These are phyloP conservation scores for Artemisia annua DNA, from an alignment of 129 eudicot species.

Conservation along the genomic window DNA sequence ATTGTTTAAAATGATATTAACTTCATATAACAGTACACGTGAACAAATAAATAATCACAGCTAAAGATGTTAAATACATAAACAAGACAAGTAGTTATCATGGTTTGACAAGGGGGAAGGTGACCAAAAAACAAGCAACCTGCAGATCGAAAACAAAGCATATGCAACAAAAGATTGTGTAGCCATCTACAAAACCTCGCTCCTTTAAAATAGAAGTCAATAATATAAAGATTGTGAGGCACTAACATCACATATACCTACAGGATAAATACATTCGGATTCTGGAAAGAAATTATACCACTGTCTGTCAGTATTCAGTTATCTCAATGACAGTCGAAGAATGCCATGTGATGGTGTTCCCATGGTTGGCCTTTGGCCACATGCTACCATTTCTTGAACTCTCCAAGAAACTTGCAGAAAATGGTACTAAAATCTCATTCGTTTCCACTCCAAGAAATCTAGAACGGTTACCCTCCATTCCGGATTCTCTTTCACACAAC, in stretches of 20 bases:
- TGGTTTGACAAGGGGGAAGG: too few relatives aligned
- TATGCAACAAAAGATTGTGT: slow-evolving; percentile 18
- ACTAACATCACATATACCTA: slow-evolving; percentile 1
- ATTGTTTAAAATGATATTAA: too few relatives aligned
- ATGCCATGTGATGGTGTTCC: slow-evolving; percentile 57
- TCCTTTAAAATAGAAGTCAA: slow-evolving; percentile 10
- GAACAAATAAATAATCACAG: too few relatives aligned
- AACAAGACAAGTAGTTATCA: too few relatives aligned
- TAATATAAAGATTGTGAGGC: slow-evolving; percentile 20
- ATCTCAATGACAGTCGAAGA: slow-evolving; percentile 25
- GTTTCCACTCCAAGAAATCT: slow-evolving; percentile 66
- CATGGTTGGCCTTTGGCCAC: slow-evolving; percentile 73
- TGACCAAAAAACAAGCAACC: too few relatives aligned
- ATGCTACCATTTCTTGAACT: slow-evolving; percentile 57
- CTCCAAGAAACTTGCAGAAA: slow-evolving; percentile 46
- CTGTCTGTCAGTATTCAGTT: background rate
- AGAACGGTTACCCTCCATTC: slow-evolving; percentile 48
- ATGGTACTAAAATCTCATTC: slow-evolving; percentile 43
- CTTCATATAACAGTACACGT: too few relatives aligned
- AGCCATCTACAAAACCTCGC: slow-evolving; percentile 12
- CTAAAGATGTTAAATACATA: too few relatives aligned
- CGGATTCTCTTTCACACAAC: slow-evolving; percentile 27
- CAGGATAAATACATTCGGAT: slow-evolving; percentile 12
- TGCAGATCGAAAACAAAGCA: background rate
- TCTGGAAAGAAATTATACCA: background rate